Base-by-base conservation (phyloP, 2,329 filamentous ascomycete genomes). In the Pseudogymnoascus pannorum region DNA sequence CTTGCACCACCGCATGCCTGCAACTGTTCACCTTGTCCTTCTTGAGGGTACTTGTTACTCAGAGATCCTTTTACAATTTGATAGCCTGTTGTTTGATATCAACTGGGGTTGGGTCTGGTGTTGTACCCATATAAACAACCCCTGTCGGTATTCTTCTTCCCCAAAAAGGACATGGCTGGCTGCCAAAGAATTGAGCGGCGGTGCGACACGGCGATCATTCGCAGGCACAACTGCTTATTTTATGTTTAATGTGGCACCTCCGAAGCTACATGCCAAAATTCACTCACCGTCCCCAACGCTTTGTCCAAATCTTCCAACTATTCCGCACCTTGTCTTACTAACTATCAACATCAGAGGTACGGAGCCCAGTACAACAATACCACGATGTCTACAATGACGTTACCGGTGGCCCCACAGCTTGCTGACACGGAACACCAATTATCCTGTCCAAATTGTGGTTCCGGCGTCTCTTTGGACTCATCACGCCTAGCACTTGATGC, bases 381-480 rank as follows among this genome's bases (percentile, higher is more conserved):
- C n/a, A 54, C 48, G 16, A 64, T 72, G 70, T 70, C 70, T 48
- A 66, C 70, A 61, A 67, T 72, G 63, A 71, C 70, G 24, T 61
- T 71, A 29, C 68, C 69, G 26, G 67, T 70, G 64, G 60, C 69
- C 31, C 64, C 65, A 60, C 60, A 62, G 35, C 59, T 63, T 12
- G n/a, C 48, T 54, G 48, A 54, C 35, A 62, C 58, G 38, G 62
- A 58, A 57, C 20, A 40, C 18, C 42, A 33, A 57, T 57, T 61
- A 57, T 60, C 65, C 29, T 72, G 70, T 64, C 68, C 71, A n/a
- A 71, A 71, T 60, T 72, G 70, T 62, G 71, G 71, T 22, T 64
- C 68, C 9, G 66, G 63, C 24, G 63, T 71, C 9, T 64, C 68
- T 31, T 20, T 54, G 48, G 48, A 31, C 40, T 48, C 35, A 26